phyloP scores from a whole-genome alignment of 768 basidiomycete genomes.

The Mycena indigotica region DNA sequence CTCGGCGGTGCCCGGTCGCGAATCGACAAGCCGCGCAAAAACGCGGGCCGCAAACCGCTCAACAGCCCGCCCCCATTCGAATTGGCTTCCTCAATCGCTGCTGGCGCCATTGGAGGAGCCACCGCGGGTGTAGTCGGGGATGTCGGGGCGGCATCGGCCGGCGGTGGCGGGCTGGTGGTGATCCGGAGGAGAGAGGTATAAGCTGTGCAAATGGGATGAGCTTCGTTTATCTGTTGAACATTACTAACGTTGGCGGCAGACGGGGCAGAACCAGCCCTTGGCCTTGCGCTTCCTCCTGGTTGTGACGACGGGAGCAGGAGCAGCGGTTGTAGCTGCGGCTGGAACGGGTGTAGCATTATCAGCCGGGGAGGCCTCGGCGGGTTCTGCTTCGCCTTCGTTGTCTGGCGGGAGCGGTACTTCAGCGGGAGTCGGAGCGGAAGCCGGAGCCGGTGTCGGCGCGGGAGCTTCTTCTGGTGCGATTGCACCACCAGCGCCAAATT shows the following conservation, averaged over 20 bases:
- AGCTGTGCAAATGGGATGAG: background rate
- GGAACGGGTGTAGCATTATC: conserved; percentile 29
- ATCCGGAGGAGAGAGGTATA: conserved; percentile 88
- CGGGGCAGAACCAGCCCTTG: conserved; percentile 97
- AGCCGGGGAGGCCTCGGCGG: conserved; percentile 31
- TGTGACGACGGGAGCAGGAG: conserved; percentile 15
- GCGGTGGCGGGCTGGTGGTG: conserved; percentile 64
- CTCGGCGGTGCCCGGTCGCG: conserved; percentile 8
- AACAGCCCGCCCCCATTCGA: conserved; percentile 20
- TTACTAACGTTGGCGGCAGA: conserved; percentile 83
- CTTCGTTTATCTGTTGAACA: background rate
- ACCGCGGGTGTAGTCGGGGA: conserved; percentile 13
- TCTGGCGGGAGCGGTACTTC: conserved; percentile 23
- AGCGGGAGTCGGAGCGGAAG: conserved; percentile 10
- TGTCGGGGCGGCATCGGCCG: conserved; percentile 25
- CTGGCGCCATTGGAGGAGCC: conserved; percentile 18
- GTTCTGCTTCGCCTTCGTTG: conserved; percentile 31
- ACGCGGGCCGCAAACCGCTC: conserved; percentile 31
- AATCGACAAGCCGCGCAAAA: conserved; percentile 32
- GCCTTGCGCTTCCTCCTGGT: conserved; percentile 84
- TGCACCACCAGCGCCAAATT: conserved; percentile 91
- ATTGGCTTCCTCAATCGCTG: conserved; percentile 6
- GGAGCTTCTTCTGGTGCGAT: conserved; percentile 53
- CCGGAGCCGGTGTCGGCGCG: conserved; percentile 21
- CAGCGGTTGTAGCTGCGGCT: conserved; percentile 20